Evolutionary conservation across 2,329 filamentous ascomycete species (phyloP).

Genomic region (Aureobasidium mangrovei): DNA sequence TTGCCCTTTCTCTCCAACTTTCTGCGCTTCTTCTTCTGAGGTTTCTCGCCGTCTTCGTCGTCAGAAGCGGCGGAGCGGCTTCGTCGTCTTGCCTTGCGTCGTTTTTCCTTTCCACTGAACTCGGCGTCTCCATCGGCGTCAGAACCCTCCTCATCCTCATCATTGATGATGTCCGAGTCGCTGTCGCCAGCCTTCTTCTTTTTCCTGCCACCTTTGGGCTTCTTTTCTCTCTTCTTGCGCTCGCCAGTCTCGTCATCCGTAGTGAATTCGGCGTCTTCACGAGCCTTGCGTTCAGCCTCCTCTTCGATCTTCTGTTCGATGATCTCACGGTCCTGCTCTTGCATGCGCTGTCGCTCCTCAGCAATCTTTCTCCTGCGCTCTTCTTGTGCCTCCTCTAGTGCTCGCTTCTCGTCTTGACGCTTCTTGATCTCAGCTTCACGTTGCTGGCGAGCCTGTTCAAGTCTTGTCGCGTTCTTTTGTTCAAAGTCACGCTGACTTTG

Average conservation of each 20-base stretch:
- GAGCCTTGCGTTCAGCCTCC: constrained; percentile 50
- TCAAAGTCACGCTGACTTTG: constrained; percentile 86
- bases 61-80: constrained; percentile 32
- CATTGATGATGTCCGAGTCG: constrained; percentile 25
- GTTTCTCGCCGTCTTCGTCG: constrained; percentile 49
- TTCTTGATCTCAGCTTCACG: constrained; percentile 71
- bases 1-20: constrained; percentile 47
- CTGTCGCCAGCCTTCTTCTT: constrained; percentile 50
- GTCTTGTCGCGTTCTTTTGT: constrained; percentile 80
- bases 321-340: constrained; percentile 61
- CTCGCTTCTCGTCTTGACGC: constrained; percentile 67
- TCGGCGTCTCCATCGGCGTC: constrained; percentile 37
- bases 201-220: constrained; percentile 31
- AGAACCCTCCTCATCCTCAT: constrained; percentile 34
- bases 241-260: constrained; percentile 77
- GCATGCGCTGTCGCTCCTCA: constrained; percentile 76
- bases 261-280: constrained; percentile 63
- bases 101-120: constrained; percentile 29
- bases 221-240: constrained; percentile 70
- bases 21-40: constrained; percentile 52
- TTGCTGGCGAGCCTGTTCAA: constrained; percentile 68
- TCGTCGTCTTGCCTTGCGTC: constrained; percentile 25
- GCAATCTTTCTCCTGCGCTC: constrained; percentile 72
- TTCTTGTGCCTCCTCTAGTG: constrained; percentile 57
- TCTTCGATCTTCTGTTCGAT: constrained; percentile 65